phyloP scores from a whole-genome alignment of 2,329 filamentous ascomycete species.

The Neonectria punicea region DNA sequence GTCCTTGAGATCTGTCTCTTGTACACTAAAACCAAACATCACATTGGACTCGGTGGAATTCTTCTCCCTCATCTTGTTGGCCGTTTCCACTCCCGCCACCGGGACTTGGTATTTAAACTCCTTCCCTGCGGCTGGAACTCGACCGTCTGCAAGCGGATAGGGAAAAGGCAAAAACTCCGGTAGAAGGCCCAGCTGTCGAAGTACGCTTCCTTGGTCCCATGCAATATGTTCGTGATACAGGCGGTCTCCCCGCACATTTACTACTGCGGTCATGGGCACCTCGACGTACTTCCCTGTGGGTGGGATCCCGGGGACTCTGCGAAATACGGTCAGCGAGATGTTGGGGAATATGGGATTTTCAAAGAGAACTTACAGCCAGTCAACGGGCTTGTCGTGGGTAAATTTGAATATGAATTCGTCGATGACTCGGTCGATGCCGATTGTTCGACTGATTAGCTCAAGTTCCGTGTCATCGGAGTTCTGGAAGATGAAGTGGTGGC shows the following conservation, averaged over 20 bases:
- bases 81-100: conserved; percentile 46
- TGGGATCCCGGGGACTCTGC: conserved; percentile 63
- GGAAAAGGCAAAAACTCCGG: conserved; percentile 71
- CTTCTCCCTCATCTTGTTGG: conserved; percentile 46
- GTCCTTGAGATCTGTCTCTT: conserved; percentile 20
- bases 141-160: conserved; percentile 57
- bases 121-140: conserved; percentile 35
- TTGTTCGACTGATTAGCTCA: conserved; percentile 76
- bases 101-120: conserved; percentile 47
- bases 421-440: conserved; percentile 77
- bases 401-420: conserved; percentile 76
- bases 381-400: conserved; percentile 70
- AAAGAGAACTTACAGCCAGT: conserved; percentile 70
- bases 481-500: conserved; percentile 77
- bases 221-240: conserved; percentile 74
- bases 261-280: conserved; percentile 70
- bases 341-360: not conserved
- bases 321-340: not conserved
- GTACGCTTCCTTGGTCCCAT: conserved; percentile 74
- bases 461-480: conserved; percentile 75
- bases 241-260: conserved; percentile 71
- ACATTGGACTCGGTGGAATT: conserved; percentile 46
- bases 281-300: conserved; percentile 64
- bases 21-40: conserved; percentile 43
- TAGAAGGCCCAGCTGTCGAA: conserved; percentile 68